Evolutionary conservation across 805 yeast species (phyloP).

Genomic region (Saccharomyces paradoxus): DNA sequence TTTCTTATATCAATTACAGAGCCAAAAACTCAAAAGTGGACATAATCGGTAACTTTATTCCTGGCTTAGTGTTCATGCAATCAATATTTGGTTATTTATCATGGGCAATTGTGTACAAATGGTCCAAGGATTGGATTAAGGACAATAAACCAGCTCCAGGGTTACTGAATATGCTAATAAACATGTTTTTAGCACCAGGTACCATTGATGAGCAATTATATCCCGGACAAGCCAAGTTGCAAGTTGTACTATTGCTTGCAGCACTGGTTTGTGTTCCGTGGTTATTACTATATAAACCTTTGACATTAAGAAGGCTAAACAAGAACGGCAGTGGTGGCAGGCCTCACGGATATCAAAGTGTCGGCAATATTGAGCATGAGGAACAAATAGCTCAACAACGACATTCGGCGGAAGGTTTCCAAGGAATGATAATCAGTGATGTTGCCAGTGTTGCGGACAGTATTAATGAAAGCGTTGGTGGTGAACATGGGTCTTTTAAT

Average conservation of each 20-base stretch:
- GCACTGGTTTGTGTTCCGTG: constrained; percentile 91
- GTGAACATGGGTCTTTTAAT: constrained; percentile 39
- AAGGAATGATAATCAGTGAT: constrained; percentile 38
- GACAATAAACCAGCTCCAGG: constrained; percentile 81
- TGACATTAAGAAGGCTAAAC: constrained; percentile 54
- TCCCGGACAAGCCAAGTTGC: constrained; percentile 70
- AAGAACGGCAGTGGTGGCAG: constrained; percentile 32
- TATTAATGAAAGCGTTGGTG: constrained; percentile 18
- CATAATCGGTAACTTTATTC: constrained; percentile 85
- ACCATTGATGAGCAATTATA: constrained; percentile 71
- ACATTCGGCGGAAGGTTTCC: constrained; percentile 35
- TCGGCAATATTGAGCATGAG: constrained; percentile 20
- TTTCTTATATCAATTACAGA: constrained; percentile 73
- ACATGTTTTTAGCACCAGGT: constrained; percentile 94
- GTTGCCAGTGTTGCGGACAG: constrained; percentile 28
- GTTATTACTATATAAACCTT: constrained; percentile 77
- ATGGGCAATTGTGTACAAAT: constrained; percentile 79
- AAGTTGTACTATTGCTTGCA: constrained; percentile 58
- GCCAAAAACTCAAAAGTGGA: constrained; percentile 67
- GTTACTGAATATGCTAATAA: constrained; percentile 85
- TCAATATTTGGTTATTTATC: constrained; percentile 91
- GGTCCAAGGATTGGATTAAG: constrained; percentile 88
- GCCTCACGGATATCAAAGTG: constrained; percentile 36
- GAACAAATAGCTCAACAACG: constrained; percentile 28
- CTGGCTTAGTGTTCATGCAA: constrained; percentile 92